Evolutionary conservation across 169 alveolate genomes (phyloP).

Genomic region (Plasmodium blacklocki): DNA sequence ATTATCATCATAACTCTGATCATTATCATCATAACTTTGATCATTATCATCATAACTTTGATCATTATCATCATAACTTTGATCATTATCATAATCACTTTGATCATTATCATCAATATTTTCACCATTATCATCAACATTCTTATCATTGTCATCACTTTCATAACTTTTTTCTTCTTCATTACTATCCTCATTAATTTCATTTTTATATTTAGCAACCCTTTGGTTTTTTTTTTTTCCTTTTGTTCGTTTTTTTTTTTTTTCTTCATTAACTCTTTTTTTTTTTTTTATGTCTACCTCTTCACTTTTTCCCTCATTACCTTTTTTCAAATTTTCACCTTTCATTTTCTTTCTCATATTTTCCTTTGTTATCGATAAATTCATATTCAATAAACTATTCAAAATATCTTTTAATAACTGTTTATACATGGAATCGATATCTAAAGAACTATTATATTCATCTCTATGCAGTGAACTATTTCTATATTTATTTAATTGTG

Average conservation of each 20-base stretch:
- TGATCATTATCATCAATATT: neutral
- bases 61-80: too few species aligned
- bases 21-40: neutral
- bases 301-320: neutral
- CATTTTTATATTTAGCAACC: neutral
- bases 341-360: slow-evolving; percentile 39
- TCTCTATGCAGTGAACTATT: neutral
- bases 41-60: too few species aligned
- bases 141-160: neutral
- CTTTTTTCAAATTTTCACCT: slow-evolving; percentile 14
- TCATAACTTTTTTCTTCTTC: slow-evolving; percentile 47
- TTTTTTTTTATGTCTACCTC: too few species aligned
- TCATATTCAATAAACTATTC: slow-evolving; percentile 58
- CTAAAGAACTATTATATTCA: slow-evolving; percentile 14
- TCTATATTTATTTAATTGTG: slow-evolving; percentile 35
- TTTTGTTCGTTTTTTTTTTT: slow-evolving; percentile 4
- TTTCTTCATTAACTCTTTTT: neutral
- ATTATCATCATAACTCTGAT: neutral
- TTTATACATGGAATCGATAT: slow-evolving; percentile 60
- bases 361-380: slow-evolving; percentile 66
- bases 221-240: slow-evolving; percentile 17
- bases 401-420: slow-evolving; percentile 64
- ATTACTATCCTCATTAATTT: neutral
- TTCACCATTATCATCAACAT: neutral
- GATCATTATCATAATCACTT: neutral